phyloP scores from a whole-genome alignment of 1,284 basidiomycete genomes.

The Phylloboletellus chloephorus region DNA sequence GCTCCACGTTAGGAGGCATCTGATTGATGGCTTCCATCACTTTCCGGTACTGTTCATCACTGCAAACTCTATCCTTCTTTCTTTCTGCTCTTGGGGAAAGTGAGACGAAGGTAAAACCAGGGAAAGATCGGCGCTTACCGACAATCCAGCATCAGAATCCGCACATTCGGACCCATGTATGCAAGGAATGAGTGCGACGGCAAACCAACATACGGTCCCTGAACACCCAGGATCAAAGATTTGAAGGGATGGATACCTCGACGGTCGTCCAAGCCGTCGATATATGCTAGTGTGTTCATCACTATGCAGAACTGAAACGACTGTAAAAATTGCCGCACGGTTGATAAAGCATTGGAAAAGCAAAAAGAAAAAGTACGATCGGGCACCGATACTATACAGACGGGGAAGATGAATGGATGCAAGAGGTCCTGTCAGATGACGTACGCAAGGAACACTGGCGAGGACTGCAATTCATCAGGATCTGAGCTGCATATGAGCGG shows the following conservation, averaged over 20 bases:
- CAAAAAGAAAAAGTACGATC: constrained; percentile 88
- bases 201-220: constrained; percentile 72
- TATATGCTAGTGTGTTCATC: constrained; percentile 42
- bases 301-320: constrained; percentile 7
- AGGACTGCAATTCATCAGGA: constrained; percentile 74
- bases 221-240: constrained; percentile 69
- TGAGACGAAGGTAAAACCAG: constrained; percentile 3
- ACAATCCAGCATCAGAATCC: constrained; percentile 79
- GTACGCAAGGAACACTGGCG: constrained; percentile 73
- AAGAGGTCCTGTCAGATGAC: constrained; percentile 19
- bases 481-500: constrained; percentile 40
- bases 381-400: constrained; percentile 58
- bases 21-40: constrained; percentile 58
- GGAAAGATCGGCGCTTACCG: constrained; percentile 43
- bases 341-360: constrained; percentile 91
- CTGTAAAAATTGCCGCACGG: constrained; percentile 38
- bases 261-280: constrained; percentile 67
- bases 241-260: constrained; percentile 59
- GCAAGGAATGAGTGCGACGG: constrained; percentile 79
- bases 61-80: constrained; percentile 75
- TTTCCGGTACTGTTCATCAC: constrained; percentile 63
- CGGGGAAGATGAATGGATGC: neutral
- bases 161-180: constrained; percentile 66
- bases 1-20: constrained; percentile 66
- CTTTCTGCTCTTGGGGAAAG: constrained; percentile 69